These are phyloP conservation scores for Podospora sp. DNA, from an alignment of 495 filamentous ascomycete genomes.

Conservation along the genomic window DNA sequence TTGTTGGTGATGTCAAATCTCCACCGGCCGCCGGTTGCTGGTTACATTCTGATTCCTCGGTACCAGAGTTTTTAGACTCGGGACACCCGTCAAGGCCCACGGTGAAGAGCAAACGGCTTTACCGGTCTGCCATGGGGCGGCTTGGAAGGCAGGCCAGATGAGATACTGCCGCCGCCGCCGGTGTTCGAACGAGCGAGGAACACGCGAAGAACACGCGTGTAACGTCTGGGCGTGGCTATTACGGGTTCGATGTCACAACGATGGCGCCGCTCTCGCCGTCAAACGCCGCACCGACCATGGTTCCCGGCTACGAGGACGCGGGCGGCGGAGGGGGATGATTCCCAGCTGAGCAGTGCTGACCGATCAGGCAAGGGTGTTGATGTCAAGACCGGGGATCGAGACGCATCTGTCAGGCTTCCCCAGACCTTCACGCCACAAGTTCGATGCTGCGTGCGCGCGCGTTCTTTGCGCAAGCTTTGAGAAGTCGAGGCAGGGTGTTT, in stretches of 20 bases:
- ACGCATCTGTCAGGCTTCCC: not conserved
- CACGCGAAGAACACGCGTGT: slow-evolving; percentile 4
- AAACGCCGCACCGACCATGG: not conserved
- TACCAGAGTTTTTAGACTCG: not conserved
- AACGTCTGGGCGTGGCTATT: not conserved
- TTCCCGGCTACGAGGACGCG: too few species aligned
- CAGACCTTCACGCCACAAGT: not conserved
- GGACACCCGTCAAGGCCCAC: not conserved
- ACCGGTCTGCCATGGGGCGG: not conserved
- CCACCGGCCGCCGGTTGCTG: not conserved
- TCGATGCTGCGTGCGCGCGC: not conserved
- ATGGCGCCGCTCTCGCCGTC: not conserved
- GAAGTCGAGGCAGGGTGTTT: not conserved
- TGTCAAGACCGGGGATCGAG: too few species aligned
- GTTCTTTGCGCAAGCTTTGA: not conserved
- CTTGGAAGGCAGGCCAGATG: not conserved
- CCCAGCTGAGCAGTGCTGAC: too few species aligned
- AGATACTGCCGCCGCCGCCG: too few species aligned
- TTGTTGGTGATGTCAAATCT: slow-evolving; percentile 6
- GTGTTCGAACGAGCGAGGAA: not conserved
- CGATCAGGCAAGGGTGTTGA: too few species aligned
- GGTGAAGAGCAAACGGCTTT: not conserved
- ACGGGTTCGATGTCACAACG: not conserved
- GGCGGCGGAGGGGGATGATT: too few species aligned
- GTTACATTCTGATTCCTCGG: not conserved